Evolutionary conservation across 2,329 filamentous ascomycete species (phyloP).

Genomic region (Botrytis medusae): DNA sequence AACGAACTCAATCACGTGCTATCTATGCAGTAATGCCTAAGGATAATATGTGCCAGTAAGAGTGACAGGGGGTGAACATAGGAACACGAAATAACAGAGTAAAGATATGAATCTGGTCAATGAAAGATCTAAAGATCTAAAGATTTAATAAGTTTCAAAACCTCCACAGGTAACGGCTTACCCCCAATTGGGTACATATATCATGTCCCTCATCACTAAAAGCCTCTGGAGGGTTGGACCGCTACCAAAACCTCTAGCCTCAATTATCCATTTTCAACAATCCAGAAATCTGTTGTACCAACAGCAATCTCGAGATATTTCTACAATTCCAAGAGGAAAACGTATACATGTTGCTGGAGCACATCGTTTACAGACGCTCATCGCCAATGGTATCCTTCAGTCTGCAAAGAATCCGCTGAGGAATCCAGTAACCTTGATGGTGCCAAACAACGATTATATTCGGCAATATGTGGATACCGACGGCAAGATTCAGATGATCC

Average conservation of each 20-base stretch:
- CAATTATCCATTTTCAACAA: background rate
- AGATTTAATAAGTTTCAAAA: background rate
- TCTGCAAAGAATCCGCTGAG: background rate
- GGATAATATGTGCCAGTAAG: background rate
- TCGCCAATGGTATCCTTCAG: slow-evolving; percentile 9
- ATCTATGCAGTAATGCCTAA: background rate
- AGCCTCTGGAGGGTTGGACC: slow-evolving; percentile 3
- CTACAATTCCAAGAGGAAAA: background rate
- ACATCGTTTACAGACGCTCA: background rate
- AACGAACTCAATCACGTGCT: background rate
- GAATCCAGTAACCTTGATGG: slow-evolving; percentile 11
- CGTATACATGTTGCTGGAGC: background rate
- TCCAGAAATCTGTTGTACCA: background rate
- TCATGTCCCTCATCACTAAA: slow-evolving; percentile 1
- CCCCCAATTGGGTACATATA: background rate
- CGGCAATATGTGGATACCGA: slow-evolving; percentile 2
- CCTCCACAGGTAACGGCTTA: background rate
- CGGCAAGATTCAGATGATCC: background rate
- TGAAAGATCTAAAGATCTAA: background rate
- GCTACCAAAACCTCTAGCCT: slow-evolving; percentile 1
- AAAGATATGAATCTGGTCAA: background rate
- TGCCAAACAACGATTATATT: background rate
- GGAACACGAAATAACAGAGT: background rate
- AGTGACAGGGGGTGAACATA: background rate
- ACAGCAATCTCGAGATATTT: slow-evolving; percentile 6